Percentiles rank a stretch among this genome's conserved stretches.
These are phyloP conservation scores for Pichia scutulata DNA, from an alignment of 805 yeast species.

Conservation along the genomic window DNA sequence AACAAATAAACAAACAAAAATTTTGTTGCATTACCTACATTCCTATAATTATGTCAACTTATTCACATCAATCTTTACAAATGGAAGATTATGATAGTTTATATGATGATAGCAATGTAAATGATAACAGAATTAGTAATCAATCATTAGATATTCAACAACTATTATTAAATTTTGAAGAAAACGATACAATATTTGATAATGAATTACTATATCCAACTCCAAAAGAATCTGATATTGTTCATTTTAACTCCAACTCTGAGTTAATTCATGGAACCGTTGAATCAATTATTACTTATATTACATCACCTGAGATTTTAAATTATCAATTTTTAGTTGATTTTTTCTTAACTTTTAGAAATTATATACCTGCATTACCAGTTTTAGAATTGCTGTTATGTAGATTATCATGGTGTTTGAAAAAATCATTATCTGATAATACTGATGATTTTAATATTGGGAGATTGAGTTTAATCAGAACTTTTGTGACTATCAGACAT, in stretches of 20 bases:
- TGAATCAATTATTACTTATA: constrained; percentile 43
- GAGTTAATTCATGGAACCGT: constrained; percentile 23
- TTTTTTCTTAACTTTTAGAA: constrained; percentile 77
- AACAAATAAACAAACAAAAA: background rate
- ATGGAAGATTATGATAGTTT: background rate
- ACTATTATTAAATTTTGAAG: constrained; percentile 23
- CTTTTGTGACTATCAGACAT: constrained; percentile 81
- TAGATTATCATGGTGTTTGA: constrained; percentile 68
- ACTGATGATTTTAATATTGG: constrained; percentile 40
- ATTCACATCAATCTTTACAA: background rate
- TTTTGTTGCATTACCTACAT: background rate
- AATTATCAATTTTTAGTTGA: constrained; percentile 78
- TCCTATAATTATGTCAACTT: background rate
- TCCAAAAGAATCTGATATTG: constrained; percentile 26
- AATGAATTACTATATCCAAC: constrained; percentile 27
- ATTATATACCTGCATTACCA: constrained; percentile 51
- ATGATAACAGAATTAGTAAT: background rate
- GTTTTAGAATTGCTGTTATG: constrained; percentile 55
- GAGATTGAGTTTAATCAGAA: constrained; percentile 61
- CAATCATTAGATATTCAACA: constrained; percentile 10
- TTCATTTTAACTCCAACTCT: constrained; percentile 15
- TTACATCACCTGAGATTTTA: constrained; percentile 65
- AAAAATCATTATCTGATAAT: constrained; percentile 16
- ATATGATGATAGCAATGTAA: background rate
- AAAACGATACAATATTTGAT: constrained; percentile 29